A percentile compares a stretch with the other conserved stretches of the same genome.
These are phyloP conservation scores for Apiospora arundinis DNA, from an alignment of 2,329 filamentous ascomycete genomes.

Conservation along the genomic window DNA sequence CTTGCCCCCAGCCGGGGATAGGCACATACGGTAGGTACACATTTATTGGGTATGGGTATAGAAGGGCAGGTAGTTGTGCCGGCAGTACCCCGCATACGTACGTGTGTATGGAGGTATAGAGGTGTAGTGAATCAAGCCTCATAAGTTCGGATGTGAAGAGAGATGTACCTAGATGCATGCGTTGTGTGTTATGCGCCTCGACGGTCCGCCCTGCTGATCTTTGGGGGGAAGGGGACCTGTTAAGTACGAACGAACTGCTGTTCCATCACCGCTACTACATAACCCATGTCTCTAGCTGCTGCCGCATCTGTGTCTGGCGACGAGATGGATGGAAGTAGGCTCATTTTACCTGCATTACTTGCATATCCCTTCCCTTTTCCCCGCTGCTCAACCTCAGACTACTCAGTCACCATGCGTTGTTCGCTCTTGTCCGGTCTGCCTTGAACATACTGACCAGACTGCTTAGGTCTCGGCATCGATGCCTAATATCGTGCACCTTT, in stretches of 20 bases:
- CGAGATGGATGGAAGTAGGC: constrained; percentile 6
- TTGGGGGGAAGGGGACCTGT: background rate
- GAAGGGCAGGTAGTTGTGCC: background rate
- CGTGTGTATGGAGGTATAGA: background rate
- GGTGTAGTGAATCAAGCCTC: background rate
- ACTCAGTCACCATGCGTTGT: background rate
- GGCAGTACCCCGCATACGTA: constrained; percentile 15
- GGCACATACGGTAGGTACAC: background rate
- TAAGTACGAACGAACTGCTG: constrained; percentile 1
- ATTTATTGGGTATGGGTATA: constrained; percentile 1
- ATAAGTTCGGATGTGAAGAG: background rate
- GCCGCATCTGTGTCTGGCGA: constrained; percentile 5
- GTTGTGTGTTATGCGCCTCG: constrained; percentile 7
- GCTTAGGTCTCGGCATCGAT: background rate
- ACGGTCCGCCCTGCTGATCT: constrained; percentile 18
- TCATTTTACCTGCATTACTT: background rate
- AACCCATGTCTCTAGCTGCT: background rate
- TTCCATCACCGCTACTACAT: background rate
- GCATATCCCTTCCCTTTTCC: background rate
- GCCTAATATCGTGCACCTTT: background rate
- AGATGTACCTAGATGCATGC: constrained; percentile 1
- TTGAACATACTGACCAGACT: background rate
- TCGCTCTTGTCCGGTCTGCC: background rate
- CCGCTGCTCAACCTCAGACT: background rate
- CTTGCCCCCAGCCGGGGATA: background rate